Percentiles rank a stretch among this genome's conserved stretches.
Conservation (phyloP, 1,139 yeast genomes). For the Geotrichum australiense region DNA sequence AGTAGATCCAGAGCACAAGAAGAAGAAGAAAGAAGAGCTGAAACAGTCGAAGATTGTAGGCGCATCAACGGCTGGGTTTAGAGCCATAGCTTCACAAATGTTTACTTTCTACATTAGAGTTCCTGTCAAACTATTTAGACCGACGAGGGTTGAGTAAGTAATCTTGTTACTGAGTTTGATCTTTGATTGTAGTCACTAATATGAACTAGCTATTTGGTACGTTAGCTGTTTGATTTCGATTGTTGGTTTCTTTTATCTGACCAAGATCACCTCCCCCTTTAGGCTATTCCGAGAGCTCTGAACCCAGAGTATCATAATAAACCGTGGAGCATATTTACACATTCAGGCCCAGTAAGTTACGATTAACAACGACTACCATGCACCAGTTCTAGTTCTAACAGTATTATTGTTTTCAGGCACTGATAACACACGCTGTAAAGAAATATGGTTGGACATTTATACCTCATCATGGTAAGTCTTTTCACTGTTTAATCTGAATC, state of each 20-base stretch:
- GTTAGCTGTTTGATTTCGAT: slow-evolving; percentile 3
- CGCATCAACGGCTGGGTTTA: slow-evolving; percentile 70
- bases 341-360: slow-evolving; percentile 46
- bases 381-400: too few relatives aligned
- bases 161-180: slow-evolving; percentile 44
- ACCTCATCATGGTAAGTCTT: slow-evolving; percentile 49
- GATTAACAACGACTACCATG: background rate
- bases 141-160: slow-evolving; percentile 81
- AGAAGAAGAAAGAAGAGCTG: slow-evolving; percentile 8
- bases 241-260: background rate
- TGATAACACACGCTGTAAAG: slow-evolving; percentile 61
- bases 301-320: slow-evolving; percentile 34
- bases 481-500: background rate
- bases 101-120: slow-evolving; percentile 74
- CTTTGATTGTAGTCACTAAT: background rate
- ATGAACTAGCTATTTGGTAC: slow-evolving; percentile 14
- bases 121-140: slow-evolving; percentile 75
- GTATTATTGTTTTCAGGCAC: slow-evolving; percentile 39
- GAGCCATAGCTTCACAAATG: slow-evolving; percentile 76
- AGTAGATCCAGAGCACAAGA: too few relatives aligned
- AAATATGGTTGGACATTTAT: slow-evolving; percentile 83
- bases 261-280: background rate
- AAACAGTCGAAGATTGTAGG: slow-evolving; percentile 37
- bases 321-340: slow-evolving; percentile 65
- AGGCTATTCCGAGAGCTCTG: slow-evolving; percentile 34